Percentiles rank a stretch among this genome's conserved stretches.
These are phyloP conservation scores for Ophioceras dolichostomum DNA, from an alignment of 2,329 filamentous ascomycete genomes.

Conservation along the genomic window DNA sequence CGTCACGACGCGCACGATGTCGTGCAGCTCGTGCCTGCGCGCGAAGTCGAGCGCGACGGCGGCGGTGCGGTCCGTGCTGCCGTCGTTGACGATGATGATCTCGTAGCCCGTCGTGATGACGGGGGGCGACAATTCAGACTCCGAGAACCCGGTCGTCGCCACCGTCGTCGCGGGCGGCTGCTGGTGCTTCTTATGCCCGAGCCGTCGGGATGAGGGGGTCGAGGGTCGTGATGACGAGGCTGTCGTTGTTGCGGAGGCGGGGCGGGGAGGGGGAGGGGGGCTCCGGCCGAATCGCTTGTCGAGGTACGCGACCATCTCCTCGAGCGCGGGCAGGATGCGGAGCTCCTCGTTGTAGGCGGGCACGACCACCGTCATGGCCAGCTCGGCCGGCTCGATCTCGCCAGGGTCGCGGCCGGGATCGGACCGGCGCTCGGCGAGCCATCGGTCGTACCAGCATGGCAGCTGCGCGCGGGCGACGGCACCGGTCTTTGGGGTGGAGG, in stretches of 20 bases:
- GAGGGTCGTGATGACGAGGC: neutral
- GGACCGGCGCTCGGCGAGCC: conserved; percentile 48
- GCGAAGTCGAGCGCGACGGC: conserved; percentile 71
- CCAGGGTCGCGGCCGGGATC: conserved; percentile 27
- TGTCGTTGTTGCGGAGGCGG: conserved; percentile 11
- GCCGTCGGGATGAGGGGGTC: conserved; percentile 4
- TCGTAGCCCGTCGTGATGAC: conserved; percentile 59
- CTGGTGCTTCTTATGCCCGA: conserved; percentile 16
- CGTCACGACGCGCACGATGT: conserved; percentile 67
- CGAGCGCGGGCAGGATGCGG: conserved; percentile 70
- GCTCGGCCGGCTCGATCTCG: conserved; percentile 49
- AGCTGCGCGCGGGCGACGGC: conserved; percentile 36
- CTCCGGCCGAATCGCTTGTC: conserved; percentile 59
- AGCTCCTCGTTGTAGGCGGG: conserved; percentile 93
- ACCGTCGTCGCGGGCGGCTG: conserved; percentile 4
- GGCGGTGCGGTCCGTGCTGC: conserved; percentile 71
- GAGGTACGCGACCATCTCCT: conserved; percentile 82
- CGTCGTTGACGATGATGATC: conserved; percentile 85
- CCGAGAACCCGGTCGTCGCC: too few species aligned
- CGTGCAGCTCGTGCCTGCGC: conserved; percentile 59
- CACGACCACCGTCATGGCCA: conserved; percentile 86
- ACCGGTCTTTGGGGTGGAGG: conserved; percentile 53
- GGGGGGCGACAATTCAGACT: too few species aligned
- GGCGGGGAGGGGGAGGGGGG: conserved; percentile 14
- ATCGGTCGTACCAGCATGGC: conserved; percentile 80